Conservation (phyloP, 176 grass and related monocot genomes). For the Oryza brachyantha region DNA sequence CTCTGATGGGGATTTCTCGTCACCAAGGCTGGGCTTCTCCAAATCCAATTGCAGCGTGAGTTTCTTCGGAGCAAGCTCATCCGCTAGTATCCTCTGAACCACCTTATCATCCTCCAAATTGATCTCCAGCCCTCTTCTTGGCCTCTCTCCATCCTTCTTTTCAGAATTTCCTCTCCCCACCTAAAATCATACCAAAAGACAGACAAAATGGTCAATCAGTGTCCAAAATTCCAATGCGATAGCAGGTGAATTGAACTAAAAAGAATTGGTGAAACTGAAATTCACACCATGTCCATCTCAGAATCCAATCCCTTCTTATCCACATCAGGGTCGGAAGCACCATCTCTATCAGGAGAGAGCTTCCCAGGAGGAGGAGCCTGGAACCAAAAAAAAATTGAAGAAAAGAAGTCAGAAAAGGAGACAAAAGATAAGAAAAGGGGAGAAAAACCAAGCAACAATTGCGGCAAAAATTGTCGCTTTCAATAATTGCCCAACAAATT, state of each 20-base stretch:
- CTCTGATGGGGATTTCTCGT: constrained; percentile 46
- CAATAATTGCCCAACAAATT: constrained; percentile 73
- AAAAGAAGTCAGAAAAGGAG: constrained; percentile 35
- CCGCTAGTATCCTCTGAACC: constrained; percentile 36
- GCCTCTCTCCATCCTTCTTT: constrained; percentile 65
- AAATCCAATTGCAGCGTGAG: constrained; percentile 77
- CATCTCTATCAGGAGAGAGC: constrained; percentile 89
- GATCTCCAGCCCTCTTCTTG: constrained; percentile 36
- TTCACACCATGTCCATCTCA: constrained; percentile 74
- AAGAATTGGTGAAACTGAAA: constrained; percentile 34
- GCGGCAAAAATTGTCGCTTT: constrained; percentile 68
- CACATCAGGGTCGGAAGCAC: constrained; percentile 57
- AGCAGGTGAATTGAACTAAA: constrained; percentile 29
- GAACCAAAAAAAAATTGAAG: constrained; percentile 28
- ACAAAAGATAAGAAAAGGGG: constrained; percentile 19
- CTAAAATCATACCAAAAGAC: constrained; percentile 30
- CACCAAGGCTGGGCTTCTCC: constrained; percentile 60
- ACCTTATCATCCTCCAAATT: constrained; percentile 59
- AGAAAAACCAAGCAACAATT: constrained; percentile 35
- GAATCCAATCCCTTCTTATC: constrained; percentile 70
- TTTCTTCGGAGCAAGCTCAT: constrained; percentile 56
- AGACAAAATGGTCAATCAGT: constrained; percentile 20
- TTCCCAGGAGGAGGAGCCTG: constrained; percentile 98
- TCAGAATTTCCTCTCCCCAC: constrained; percentile 34
- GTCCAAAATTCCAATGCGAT: constrained; percentile 33